A percentile compares a stretch with the other conserved stretches of the same genome.
Evolutionary conservation across 495 filamentous ascomycete genomes (phyloP).

Genomic region (Aspergillus homomorphus): DNA sequence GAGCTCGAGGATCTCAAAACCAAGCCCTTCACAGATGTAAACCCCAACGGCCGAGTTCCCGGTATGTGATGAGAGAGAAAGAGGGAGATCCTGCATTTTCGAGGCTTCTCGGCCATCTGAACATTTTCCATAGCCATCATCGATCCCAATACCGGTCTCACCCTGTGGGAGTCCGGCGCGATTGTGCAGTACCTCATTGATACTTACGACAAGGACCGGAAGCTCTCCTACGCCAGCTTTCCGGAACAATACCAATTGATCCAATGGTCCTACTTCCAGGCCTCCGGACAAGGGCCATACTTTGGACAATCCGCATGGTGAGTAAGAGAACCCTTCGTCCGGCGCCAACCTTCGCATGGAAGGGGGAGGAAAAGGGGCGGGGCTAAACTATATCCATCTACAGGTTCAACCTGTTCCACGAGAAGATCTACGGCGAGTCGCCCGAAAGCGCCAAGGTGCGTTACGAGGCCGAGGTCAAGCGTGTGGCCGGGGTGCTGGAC

Average conservation of each 20-base stretch:
- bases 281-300: slow-evolving; percentile 58
- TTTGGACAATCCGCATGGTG: slow-evolving; percentile 53
- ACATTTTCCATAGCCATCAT: no score
- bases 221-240: slow-evolving; percentile 43
- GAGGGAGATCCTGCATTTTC: neutral
- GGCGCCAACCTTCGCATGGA: slow-evolving; percentile 46
- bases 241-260: slow-evolving; percentile 41
- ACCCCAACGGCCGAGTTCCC: slow-evolving; percentile 60
- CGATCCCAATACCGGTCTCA: slow-evolving; percentile 57
- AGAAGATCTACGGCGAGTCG: neutral
- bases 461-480: slow-evolving; percentile 52
- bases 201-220: slow-evolving; percentile 54
- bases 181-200: slow-evolving; percentile 62
- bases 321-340: slow-evolving; percentile 30
- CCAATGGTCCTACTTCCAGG: slow-evolving; percentile 59
- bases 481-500: slow-evolving; percentile 54
- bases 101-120: no score
- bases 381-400: no score
- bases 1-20: slow-evolving; percentile 50
- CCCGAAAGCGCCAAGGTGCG: slow-evolving; percentile 42
- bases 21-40: slow-evolving; percentile 46
- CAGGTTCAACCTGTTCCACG: slow-evolving; percentile 3
- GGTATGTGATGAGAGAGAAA: no score
- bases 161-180: slow-evolving; percentile 62
- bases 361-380: no score